A percentile compares a stretch with the other conserved stretches of the same genome.
phyloP scores from a whole-genome alignment of 1,139 yeast species.

The Pichia sp. region DNA sequence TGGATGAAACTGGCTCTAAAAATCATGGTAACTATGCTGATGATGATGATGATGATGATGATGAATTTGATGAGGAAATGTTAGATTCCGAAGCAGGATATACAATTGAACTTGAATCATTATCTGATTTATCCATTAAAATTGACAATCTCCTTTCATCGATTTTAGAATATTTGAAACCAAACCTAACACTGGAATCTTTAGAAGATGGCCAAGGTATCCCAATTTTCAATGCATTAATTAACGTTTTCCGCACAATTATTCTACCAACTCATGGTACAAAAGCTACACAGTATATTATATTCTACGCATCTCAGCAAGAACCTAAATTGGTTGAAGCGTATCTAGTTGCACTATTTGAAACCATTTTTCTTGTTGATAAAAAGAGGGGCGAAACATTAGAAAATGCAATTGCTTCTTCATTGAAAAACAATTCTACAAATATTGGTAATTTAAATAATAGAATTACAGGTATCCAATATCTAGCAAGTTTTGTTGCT shows the following conservation, averaged over 20 bases:
- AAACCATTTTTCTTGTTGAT: conserved; percentile 55
- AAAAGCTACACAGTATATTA: conserved; percentile 75
- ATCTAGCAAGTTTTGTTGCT: conserved; percentile 84
- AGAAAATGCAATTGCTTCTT: background rate
- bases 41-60: conserved; percentile 31
- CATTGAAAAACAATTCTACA: background rate
- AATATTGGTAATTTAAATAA: conserved; percentile 37
- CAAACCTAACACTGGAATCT: conserved; percentile 45
- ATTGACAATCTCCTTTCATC: conserved; percentile 60
- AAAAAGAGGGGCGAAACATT: conserved; percentile 1
- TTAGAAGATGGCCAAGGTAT: conserved; percentile 60
- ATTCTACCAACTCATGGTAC: conserved; percentile 91
- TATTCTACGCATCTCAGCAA: conserved; percentile 77
- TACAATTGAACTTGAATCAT: conserved; percentile 44
- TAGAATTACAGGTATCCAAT: conserved; percentile 85
- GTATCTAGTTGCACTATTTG: conserved; percentile 73
- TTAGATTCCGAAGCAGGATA: conserved; percentile 29
- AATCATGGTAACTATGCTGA: conserved; percentile 20
- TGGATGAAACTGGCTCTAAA: background rate
- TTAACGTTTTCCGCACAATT: conserved; percentile 72
- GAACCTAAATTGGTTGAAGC: conserved; percentile 82
- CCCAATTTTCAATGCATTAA: conserved; percentile 66
- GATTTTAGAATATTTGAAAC: conserved; percentile 46
- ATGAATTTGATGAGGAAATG: conserved; percentile 25
- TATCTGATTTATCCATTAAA: conserved; percentile 54